phyloP scores from a whole-genome alignment of 2,329 filamentous ascomycete species.

The Paraphoma sp. region DNA sequence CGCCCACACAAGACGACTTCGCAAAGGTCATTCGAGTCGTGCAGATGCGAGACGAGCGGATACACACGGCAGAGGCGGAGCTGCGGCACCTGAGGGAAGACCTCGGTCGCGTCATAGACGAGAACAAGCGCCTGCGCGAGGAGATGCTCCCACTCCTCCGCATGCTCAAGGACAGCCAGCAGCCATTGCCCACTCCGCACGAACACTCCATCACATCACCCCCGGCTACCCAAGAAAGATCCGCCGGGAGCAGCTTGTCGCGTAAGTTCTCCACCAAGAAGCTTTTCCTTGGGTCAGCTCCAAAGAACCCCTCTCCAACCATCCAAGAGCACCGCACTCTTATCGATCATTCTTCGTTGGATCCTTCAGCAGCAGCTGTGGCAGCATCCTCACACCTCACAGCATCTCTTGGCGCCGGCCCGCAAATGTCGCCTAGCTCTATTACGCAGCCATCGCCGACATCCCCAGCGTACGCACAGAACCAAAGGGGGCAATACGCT shows the following conservation, averaged over 20 bases:
- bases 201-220: conserved; percentile 45
- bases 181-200: conserved; percentile 68
- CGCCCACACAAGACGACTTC: conserved; percentile 91
- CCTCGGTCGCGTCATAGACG: conserved; percentile 66
- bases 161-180: conserved; percentile 88
- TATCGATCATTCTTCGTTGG: conserved; percentile 52
- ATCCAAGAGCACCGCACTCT: conserved; percentile 53
- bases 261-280: conserved; percentile 62
- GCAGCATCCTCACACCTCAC: conserved; percentile 59
- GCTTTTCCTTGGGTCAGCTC: conserved; percentile 56
- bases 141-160: conserved; percentile 90
- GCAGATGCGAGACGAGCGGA: conserved; percentile 86
- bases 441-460: conserved; percentile 56
- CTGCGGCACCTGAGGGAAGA: conserved; percentile 73
- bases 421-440: conserved; percentile 50
- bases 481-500: conserved; percentile 37
- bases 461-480: conserved; percentile 55
- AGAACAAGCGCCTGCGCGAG: conserved; percentile 86
- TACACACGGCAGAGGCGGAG: conserved; percentile 82
- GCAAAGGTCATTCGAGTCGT: conserved; percentile 89
- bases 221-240: conserved; percentile 42
- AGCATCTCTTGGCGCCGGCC: conserved; percentile 52
- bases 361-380: conserved; percentile 59
- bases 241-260: conserved; percentile 55
- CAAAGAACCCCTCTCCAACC: conserved; percentile 60